These are phyloP conservation scores for Coemansia sp. DNA, from an alignment of 192 early-diverging fungal genomes.

Conservation along the genomic window DNA sequence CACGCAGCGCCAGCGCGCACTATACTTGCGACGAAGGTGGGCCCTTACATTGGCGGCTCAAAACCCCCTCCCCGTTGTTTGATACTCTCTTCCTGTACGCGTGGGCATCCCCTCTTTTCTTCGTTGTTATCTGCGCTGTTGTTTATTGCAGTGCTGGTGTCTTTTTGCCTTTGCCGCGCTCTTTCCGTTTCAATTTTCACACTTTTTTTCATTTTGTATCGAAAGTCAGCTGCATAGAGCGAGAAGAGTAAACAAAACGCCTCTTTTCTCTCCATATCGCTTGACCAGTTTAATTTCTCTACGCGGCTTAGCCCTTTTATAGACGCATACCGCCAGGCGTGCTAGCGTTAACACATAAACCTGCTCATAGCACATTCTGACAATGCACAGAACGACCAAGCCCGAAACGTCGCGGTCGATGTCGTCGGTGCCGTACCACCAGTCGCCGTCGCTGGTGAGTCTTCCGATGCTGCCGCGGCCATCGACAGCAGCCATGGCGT, in stretches of 20 bases:
- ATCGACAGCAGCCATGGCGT: conserved; percentile 30
- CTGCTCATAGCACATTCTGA: neutral
- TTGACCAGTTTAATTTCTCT: too few species aligned
- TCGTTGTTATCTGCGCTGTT: neutral
- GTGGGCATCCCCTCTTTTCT: conserved; percentile 1
- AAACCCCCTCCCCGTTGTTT: neutral
- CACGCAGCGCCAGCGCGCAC: neutral
- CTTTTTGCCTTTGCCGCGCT: neutral
- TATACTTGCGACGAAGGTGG: neutral
- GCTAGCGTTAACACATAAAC: neutral
- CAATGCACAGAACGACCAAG: conserved; percentile 43
- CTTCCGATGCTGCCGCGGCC: conserved; percentile 52
- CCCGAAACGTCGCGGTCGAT: conserved; percentile 49
- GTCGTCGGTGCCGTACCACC: conserved; percentile 45
- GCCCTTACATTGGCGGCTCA: too few species aligned
- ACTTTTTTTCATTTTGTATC: neutral
- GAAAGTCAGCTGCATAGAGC: neutral
- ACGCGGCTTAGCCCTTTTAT: neutral
- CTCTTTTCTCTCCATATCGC: neutral
- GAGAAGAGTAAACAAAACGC: neutral
- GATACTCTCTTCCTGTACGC: neutral
- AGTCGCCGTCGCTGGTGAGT: conserved; percentile 49
- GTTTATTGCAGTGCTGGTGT: neutral
- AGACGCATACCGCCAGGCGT: too few species aligned
- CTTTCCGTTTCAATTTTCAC: neutral